Base-by-base conservation (phyloP, 768 basidiomycete genomes). In the Panellus pusillus region DNA sequence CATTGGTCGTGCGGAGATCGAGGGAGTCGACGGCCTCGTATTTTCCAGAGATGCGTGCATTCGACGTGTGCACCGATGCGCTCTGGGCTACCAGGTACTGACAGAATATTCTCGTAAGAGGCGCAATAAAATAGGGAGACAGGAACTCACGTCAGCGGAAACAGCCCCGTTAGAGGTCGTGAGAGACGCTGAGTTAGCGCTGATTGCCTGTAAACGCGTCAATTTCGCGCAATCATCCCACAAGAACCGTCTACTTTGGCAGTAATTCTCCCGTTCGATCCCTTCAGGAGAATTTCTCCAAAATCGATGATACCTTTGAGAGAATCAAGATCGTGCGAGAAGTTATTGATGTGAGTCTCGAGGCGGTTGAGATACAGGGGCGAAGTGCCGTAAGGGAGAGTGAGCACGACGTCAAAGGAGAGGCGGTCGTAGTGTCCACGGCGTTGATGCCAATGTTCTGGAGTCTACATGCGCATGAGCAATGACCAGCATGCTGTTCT, bases 1-100 rank as follows among this genome's bases (percentile, higher is more conserved):
- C 73, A 51, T 81, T 80, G 11, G 63, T 62, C 1, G 76, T 75
- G 19, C 44, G 55, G 15, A 81, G 60, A 8, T 52, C 38, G 20
- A 84, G 67, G 3, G 65, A 64, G 1, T 68, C 64, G 15, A 70
- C 64, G 4, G 68, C 65, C 31, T 71, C 72, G 64, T 74, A 79
- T 19, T 51, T 59, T 5, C 83, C 82, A 3, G 52, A 58, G 46
- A 83, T 79, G 17, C 56, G 66, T 19, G 70, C 72, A 44, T 70
- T 71, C n/a, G 63, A 67, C 32, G 63, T 63, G 37, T 6, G 55
- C 39, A 70, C 51, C 15, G 31, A 15, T n/a, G 44, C 61, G 15
- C 43, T 55, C 9, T 61, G 54, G 24, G 61, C 61, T 29, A 27
- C 48, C 12, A 68, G 28, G 13, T 61, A 64, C 67, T 70, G n/a